Base-by-base conservation (phyloP, 805 yeast species). In the Nakazawaea wickerhamii region DNA sequence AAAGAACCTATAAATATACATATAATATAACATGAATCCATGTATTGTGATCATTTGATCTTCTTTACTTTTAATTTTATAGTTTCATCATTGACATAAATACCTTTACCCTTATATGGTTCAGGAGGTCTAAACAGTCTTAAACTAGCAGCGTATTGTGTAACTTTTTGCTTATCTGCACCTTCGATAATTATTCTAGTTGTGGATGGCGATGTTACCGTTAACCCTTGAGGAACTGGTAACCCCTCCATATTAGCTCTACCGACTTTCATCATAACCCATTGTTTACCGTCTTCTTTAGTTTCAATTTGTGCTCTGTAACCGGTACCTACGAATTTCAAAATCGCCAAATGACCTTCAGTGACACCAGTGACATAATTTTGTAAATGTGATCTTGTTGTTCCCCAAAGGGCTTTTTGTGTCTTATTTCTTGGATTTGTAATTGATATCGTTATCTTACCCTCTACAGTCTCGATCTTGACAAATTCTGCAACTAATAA, bases 51-150 rank as follows among this genome's bases (percentile, higher is more conserved):
- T 60, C 74, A 91, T 80, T 93, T 91, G 62, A 91, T 86, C 75
- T 89, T 91, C 75, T 87, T 87, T 53, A 83, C 87, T 75, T 93
- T 93, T 58, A 91, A 71, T 60, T 79, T 81, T 62, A 93, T 84
- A 38, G 95, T 88, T 69, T 93, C 98, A 57, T 80, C 84, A 63
- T 90, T 85, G 39, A 93, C 83, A 60, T 84, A 93, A 38, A 93
- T 84, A 58, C 99, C 99, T 55, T 95, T 95, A 60, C 99, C 99
- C 68, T 93, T 93, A 64, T 93, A 93, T 30, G 97, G 97, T 68
- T 93, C 99, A 36, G 99, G 99, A 48, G 95, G 95, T 60, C 86
- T 87, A 71, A 79, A 79, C 54, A 77, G 77, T 62, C 98, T 81
- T 50, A 93, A 71, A 44, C 79, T 77, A 13, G 95, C 96, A 15